Evolutionary conservation across 768 basidiomycete species (phyloP).

Genomic region (Antrodiella citrinella): DNA sequence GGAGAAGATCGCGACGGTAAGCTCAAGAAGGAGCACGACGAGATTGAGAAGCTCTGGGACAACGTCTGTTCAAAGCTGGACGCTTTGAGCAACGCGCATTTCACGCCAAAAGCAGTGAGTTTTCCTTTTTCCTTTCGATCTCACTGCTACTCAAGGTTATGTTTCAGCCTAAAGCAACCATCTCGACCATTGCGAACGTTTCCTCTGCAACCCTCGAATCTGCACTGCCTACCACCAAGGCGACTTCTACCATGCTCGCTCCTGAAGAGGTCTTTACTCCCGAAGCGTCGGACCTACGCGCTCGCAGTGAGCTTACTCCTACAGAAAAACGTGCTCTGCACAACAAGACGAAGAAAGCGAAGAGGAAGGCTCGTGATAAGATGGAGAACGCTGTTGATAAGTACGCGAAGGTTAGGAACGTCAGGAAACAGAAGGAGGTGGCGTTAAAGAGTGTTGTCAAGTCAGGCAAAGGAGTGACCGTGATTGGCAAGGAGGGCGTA

Average conservation of each 20-base stretch:
- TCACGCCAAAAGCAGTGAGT: slow-evolving; percentile 86
- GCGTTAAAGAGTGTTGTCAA: slow-evolving; percentile 80
- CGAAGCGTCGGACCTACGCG: slow-evolving; percentile 43
- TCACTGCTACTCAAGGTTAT: slow-evolving; percentile 2
- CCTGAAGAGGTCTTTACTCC: slow-evolving; percentile 87
- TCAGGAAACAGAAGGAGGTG: slow-evolving; percentile 78
- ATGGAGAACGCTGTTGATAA: slow-evolving; percentile 62
- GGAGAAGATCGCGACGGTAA: slow-evolving; percentile 83
- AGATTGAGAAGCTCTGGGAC: slow-evolving; percentile 79
- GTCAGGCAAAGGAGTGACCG: slow-evolving; percentile 77
- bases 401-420: slow-evolving; percentile 47
- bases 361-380: slow-evolving; percentile 56
- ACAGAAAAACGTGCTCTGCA: slow-evolving; percentile 69
- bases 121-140: slow-evolving; percentile 3
- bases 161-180: slow-evolving; percentile 76
- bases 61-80: slow-evolving; percentile 83
- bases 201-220: slow-evolving; percentile 82
- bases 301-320: slow-evolving; percentile 78
- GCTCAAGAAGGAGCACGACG: slow-evolving; percentile 81
- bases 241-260: slow-evolving; percentile 73
- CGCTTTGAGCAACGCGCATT: slow-evolving; percentile 91
- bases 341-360: slow-evolving; percentile 60
- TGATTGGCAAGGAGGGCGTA: slow-evolving; percentile 62
- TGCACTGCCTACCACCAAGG: slow-evolving; percentile 77
- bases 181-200: slow-evolving; percentile 76